phyloP scores from a whole-genome alignment of 352 stramenopile species.

The Globisporangium emineosum region DNA sequence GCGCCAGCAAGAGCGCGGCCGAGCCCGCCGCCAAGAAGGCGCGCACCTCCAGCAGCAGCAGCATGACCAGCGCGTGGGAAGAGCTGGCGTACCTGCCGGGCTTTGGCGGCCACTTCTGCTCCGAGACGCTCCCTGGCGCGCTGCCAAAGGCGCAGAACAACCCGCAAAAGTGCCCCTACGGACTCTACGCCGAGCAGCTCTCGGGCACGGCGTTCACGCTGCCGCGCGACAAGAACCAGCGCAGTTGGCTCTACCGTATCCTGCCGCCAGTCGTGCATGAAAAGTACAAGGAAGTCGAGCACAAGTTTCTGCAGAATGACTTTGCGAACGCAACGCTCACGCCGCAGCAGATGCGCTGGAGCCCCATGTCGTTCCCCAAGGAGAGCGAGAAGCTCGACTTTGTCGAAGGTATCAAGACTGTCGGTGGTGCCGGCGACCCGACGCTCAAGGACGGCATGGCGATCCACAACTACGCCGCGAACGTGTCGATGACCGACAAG shows the following conservation, averaged over 20 bases:
- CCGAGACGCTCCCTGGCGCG: conserved; percentile 85
- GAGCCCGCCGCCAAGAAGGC: conserved; percentile 7
- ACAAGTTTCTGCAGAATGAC: conserved; percentile 63
- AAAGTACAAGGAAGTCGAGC: conserved; percentile 47
- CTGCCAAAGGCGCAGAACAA: conserved; percentile 94
- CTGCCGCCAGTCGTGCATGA: conserved; percentile 83
- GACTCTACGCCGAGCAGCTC: conserved; percentile 94
- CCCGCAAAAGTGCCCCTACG: conserved; percentile 91
- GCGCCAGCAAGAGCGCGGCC: not conserved
- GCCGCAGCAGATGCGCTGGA: conserved; percentile 93
- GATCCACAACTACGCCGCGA: conserved; percentile 93
- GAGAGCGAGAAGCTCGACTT: conserved; percentile 76
- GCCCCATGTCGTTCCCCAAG: conserved; percentile 72
- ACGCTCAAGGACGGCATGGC: conserved; percentile 89
- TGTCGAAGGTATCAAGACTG: conserved; percentile 84
- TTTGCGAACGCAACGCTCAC: conserved; percentile 69
- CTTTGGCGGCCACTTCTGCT: conserved; percentile 94
- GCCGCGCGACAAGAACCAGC: conserved; percentile 85
- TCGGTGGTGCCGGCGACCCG: conserved; percentile 87
- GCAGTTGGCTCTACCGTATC: conserved; percentile 94
- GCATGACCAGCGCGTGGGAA: conserved; percentile 34
- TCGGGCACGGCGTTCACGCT: conserved; percentile 96
- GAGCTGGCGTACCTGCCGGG: conserved; percentile 85
- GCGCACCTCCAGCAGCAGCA: not conserved
- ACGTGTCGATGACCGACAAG: conserved; percentile 87